Evolutionary conservation across 1,139 yeast genomes (phyloP), one percentile per base, ranked within the genome.

Genomic region (Diutina scorzettiae): DNA sequence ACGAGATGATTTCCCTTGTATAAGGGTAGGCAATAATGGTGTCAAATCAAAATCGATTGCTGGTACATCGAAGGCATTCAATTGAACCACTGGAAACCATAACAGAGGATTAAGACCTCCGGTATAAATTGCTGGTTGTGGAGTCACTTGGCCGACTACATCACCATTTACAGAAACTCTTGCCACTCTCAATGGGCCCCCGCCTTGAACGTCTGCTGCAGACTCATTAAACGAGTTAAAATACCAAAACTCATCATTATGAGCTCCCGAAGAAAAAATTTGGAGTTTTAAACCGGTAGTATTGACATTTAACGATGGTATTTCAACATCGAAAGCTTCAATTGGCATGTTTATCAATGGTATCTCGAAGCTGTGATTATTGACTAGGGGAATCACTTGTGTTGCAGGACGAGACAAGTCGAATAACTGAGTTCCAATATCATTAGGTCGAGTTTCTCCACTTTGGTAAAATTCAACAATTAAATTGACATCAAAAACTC

Each of bases 161-260:
- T 63, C 48, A 17, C 71, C 80, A 49, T 74, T 64, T 41, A 74
- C 58, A 47, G 62, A 75, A 8, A 77, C 71, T 46, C 73, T 71
- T 19, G 78, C 62, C 16, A 70, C 59, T 46, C 86, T 64, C 34
- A 76, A 62, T 1, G 86, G 83, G 0, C 85, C 94, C 53, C 77
- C 81, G 5, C 82, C 82, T 46, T 73, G 76, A 9, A 57, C 50
- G 27, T 41, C 40, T 20, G 44, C 42, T 17, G 62, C 62, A 49
- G 59, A 68, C 40, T 64, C 58, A 12, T 47, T 46, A 43, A 79
- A 51, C 16, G 76, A 72, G 51, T 81, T 80, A 12, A 76, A 59
- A 58, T 81, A 85, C 94, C 94, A 85, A 53, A 81, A 82, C 58
- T 86, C 95, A 56, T 85, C 95, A 33, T 73, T 76, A 1, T 78